phyloP scores from a whole-genome alignment of 768 basidiomycete genomes.

The Kwoniella mangroviensis region DNA sequence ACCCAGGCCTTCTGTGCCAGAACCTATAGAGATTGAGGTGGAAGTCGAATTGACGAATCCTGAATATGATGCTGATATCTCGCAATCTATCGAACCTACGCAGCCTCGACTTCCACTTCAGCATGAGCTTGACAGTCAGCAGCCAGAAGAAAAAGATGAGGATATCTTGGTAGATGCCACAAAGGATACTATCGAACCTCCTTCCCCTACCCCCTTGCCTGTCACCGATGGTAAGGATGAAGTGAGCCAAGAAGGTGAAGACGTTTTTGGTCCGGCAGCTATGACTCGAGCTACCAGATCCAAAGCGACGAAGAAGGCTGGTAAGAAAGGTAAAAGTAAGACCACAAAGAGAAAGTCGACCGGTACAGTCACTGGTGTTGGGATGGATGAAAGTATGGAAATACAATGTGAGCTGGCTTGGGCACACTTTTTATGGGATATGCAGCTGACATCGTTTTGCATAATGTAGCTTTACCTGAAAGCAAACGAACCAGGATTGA shows the following conservation, averaged over 20 bases:
- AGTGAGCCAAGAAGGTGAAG: constrained; percentile 8
- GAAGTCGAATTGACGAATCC: constrained; percentile 11
- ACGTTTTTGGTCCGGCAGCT: constrained; percentile 43
- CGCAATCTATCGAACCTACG: constrained; percentile 24
- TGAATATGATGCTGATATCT: constrained; percentile 49
- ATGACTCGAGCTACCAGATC: neutral
- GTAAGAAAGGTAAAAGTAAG: constrained; percentile 11
- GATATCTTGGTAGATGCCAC: constrained; percentile 7
- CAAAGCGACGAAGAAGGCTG: neutral
- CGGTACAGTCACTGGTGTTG: neutral
- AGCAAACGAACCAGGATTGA: constrained; percentile 4
- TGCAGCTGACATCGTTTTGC: neutral
- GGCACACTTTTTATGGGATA: neutral
- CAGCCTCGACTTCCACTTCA: constrained; percentile 1
- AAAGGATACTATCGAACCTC: constrained; percentile 10
- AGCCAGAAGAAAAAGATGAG: neutral
- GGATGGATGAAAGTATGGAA: constrained; percentile 1
- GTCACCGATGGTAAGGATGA: neutral
- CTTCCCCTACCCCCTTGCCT: neutral
- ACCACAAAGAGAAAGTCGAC: constrained; percentile 2
- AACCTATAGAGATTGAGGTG: neutral
- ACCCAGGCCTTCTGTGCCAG: neutral
- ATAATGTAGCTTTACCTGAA: constrained; percentile 18
- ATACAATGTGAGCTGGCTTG: constrained; percentile 18
- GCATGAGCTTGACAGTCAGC: neutral